Conservation (phyloP, 192 early-diverging fungal species). For the Rhizoclosmatium globosum region DNA sequence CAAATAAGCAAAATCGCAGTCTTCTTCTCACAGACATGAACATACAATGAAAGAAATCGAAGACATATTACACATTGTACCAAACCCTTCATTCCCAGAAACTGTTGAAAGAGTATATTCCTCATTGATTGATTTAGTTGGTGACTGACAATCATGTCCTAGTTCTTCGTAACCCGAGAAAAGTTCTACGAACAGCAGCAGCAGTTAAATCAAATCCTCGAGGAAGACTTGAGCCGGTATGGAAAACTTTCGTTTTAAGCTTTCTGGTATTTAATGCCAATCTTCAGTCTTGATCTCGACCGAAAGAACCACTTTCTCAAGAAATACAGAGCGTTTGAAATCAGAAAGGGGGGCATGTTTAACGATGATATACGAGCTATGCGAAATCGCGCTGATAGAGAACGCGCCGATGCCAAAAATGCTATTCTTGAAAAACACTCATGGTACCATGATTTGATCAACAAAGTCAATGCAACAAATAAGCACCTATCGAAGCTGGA, state of each 20-base stretch:
- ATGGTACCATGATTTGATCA: conserved; percentile 64
- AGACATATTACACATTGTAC: conserved; percentile 44
- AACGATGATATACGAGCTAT: conserved; percentile 56
- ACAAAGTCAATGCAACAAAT: conserved; percentile 52
- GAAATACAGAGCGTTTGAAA: conserved; percentile 47
- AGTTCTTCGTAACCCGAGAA: conserved; percentile 57
- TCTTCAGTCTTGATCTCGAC: conserved; percentile 51
- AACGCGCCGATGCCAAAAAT: conserved; percentile 34
- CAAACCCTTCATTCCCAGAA: conserved; percentile 37
- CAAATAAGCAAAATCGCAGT: no score
- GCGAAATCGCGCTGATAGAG: conserved; percentile 44
- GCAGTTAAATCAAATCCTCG: conserved; percentile 50
- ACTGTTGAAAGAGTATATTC: conserved; percentile 47
- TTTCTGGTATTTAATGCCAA: neutral
- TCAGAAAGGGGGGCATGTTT: conserved; percentile 54
- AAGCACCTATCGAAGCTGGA: conserved; percentile 45
- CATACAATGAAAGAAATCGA: conserved; percentile 51
- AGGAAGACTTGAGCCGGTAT: conserved; percentile 55
- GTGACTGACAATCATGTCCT: neutral
- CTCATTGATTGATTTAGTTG: conserved; percentile 3
- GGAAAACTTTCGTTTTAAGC: conserved; percentile 2
- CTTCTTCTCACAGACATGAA: neutral
- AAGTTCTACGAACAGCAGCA: conserved; percentile 57
- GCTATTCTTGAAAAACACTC: conserved; percentile 50
- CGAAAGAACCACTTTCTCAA: conserved; percentile 49